Evolutionary conservation across 345 rosid genomes (phyloP).

Genomic region (Nephelium lappaceum): DNA sequence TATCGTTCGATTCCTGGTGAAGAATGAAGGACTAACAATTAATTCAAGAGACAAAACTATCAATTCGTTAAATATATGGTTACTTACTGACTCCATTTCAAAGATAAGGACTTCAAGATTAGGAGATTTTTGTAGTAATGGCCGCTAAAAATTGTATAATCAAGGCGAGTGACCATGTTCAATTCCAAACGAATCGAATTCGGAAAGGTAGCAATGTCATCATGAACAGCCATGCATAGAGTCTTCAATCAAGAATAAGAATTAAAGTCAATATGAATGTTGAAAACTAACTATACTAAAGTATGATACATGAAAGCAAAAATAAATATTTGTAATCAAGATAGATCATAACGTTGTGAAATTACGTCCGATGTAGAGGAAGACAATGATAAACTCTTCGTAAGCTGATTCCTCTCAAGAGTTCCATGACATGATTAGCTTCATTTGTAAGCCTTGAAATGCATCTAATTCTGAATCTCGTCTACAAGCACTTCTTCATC

Average conservation of each 20-base stretch:
- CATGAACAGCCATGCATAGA: background rate
- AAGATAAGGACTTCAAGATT: background rate
- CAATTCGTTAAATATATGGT: background rate
- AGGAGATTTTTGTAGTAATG: background rate
- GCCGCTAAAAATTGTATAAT: background rate
- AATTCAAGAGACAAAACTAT: background rate
- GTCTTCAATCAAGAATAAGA: background rate
- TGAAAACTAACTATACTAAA: background rate
- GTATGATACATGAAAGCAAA: background rate
- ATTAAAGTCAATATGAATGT: background rate
- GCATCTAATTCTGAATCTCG: no score
- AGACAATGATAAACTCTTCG: background rate
- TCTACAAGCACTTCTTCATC: no score
- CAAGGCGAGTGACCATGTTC: background rate
- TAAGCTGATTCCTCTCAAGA: background rate
- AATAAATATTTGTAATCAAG: background rate
- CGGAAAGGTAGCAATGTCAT: constrained; percentile 6
- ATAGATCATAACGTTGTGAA: background rate
- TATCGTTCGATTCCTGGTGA: background rate
- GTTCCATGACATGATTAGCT: background rate
- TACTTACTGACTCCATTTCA: background rate
- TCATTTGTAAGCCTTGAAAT: background rate
- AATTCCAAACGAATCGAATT: background rate
- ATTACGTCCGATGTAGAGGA: background rate
- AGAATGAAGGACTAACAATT: background rate